Base-by-base conservation (phyloP, 306 rosid genomes). In the Hippophae tibetana region DNA sequence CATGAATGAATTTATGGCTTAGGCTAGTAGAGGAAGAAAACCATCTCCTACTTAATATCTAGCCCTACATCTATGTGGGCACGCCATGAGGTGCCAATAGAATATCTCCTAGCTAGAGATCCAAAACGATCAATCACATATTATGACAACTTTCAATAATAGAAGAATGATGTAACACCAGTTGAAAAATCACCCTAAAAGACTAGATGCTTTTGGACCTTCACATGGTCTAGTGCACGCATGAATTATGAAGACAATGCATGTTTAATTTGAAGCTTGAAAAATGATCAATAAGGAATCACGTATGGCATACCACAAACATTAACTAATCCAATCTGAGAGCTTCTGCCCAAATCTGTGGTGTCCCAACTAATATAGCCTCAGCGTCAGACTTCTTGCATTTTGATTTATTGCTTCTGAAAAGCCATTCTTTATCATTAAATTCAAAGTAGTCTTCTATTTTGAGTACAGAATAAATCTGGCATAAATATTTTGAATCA, bases 301-400 rank as follows among this genome's bases (percentile, higher is more conserved):
- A 92, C 99, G 64, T 87, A 92, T 1, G 99, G 99, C 66, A 88
- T 74, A 63, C 93, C 95, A 56, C 61, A 75, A 52, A 85, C 61
- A 64, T 85, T 88, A 55, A 80, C 82, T 0, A 75, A 63, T 72
- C 81, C 93, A 62, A 92, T 61, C 67, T 73, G 86, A 80, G 66
- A 68, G 75, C 88, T 72, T 87, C 93, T 14, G 89, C 89, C 98
- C 96, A 92, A 31, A 88, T 93, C 55, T 72, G 80, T 5, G 62
- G 79, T 43, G 66, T 61, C 70, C 69, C 81, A 74, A 42, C 64
- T 62, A 42, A 61, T 27, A 76, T 69, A 71, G 73, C 66, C 72
- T 62, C 74, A 54, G 65, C 64, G 62, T 46, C 72, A 18, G 72
- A 66, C 72, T 65, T 76, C 73, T 71, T 77, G 63, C 68, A 68